Conservation (phyloP, 2,329 filamentous ascomycete species). For the Furcasterigmium furcatum region DNA sequence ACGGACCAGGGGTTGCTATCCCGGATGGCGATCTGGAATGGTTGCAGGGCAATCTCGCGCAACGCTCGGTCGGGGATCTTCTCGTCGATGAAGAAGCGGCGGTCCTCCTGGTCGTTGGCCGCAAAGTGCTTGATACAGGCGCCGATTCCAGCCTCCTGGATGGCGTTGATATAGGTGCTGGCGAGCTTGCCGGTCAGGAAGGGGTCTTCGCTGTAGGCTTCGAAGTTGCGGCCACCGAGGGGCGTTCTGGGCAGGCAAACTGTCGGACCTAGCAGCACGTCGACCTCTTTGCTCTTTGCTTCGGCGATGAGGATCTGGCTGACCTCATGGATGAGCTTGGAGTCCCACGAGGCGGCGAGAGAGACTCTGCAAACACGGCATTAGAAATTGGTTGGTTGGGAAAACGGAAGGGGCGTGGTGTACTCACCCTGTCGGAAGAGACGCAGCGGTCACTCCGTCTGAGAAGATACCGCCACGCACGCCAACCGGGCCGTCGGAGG, state of each 20-base stretch:
- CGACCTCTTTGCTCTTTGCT: slow-evolving; percentile 17
- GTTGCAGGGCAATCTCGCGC: slow-evolving; percentile 54
- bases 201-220: slow-evolving; percentile 75
- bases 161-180: slow-evolving; percentile 55
- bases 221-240: slow-evolving; percentile 74
- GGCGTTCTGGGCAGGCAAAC: slow-evolving; percentile 30
- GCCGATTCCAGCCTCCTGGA: slow-evolving; percentile 17
- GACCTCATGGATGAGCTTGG: slow-evolving; percentile 15
- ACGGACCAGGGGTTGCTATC: slow-evolving; percentile 47
- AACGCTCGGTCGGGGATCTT: slow-evolving; percentile 52
- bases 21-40: slow-evolving; percentile 54
- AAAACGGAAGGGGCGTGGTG: too few species aligned
- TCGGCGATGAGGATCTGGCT: slow-evolving; percentile 20
- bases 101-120: slow-evolving; percentile 58
- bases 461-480: slow-evolving; percentile 14
- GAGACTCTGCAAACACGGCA: slow-evolving; percentile 28
- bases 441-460: slow-evolving; percentile 12
- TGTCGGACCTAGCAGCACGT: slow-evolving; percentile 10
- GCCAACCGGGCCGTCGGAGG: slow-evolving; percentile 17
- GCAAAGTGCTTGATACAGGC: slow-evolving; percentile 49
- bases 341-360: slow-evolving; percentile 22
- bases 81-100: slow-evolving; percentile 47
- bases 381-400: too few species aligned
- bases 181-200: slow-evolving; percentile 64
- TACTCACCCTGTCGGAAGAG: slow-evolving; percentile 14